Evolutionary conservation across 139 green algal genomes (phyloP), one percentile per base, ranked within the genome.

Genomic region (Gonium pectorale): DNA sequence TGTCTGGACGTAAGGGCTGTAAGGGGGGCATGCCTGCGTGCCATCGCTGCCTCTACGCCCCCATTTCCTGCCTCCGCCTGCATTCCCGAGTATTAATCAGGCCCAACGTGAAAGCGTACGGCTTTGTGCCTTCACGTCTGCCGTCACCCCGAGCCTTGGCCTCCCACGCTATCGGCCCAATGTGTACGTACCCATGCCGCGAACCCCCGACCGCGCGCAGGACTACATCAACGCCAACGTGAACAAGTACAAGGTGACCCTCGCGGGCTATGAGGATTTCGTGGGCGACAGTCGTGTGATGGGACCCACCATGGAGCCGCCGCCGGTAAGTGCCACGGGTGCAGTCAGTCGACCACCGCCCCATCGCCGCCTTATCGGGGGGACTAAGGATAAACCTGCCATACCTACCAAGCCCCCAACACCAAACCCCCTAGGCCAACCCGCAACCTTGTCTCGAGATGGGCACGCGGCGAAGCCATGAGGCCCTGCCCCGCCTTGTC

Each of bases 181-280:
- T 40, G 5, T 7, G 6, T 11, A 38, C 27, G 15, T 15, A 40
- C 29, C 59, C 5, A 11, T n/a, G 38, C 38, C 5, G 6, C 27
- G 7, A 40, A 5, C 19, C 33, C 17, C 52, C 66, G 5, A 19
- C 19, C 15, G 5, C 40, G 11, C 31, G 29, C 74, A 82, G 74
- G 40, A 90, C 17, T 90, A 85, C 63, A 90, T 93, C 41, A 38
- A 73, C 11, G 88, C 74, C 67, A 67, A 91, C 43, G 11, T 43
- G 11, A 37, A 69, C 11, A 52, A 87, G 37, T 93, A 88, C 73
- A 86, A 81, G 35, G 29, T 79, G 29, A 60, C 3, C 2, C 38
- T 82, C 59, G 13, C 29, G 17, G 74, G 59, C 21, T 82, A 21
- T 1, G 74, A 82, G 29, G 74, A 82, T 31, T 82, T 82, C 38